Evolutionary conservation across 2,329 filamentous ascomycete species (phyloP).

Genomic region (Parastagonospora avenae): DNA sequence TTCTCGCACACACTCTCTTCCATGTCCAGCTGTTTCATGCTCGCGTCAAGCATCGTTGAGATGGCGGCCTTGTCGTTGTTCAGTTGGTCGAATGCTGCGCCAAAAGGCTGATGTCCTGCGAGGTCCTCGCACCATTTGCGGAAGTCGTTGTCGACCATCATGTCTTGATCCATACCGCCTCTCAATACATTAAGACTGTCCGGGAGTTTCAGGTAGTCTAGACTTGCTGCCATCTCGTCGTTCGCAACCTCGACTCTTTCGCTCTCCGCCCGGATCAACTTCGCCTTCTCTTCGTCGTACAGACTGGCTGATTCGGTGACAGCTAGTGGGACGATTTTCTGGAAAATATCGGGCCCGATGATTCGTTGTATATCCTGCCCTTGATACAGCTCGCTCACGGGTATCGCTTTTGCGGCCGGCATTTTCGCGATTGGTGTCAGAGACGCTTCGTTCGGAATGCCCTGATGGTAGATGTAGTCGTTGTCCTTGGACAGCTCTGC

Average conservation of each 20-base stretch:
- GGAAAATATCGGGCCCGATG: slow-evolving; percentile 94
- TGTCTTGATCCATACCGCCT: slow-evolving; percentile 88
- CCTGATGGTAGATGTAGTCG: slow-evolving; percentile 97
- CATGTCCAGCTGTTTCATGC: slow-evolving; percentile 89
- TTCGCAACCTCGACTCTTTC: slow-evolving; percentile 93
- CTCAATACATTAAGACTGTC: slow-evolving; percentile 89
- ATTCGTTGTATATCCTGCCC: slow-evolving; percentile 97
- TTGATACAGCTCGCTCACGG: slow-evolving; percentile 93
- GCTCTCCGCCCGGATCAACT: slow-evolving; percentile 88
- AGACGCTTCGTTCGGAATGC: slow-evolving; percentile 82
- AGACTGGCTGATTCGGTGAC: slow-evolving; percentile 96
- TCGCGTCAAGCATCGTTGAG: slow-evolving; percentile 72
- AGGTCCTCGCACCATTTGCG: slow-evolving; percentile 93
- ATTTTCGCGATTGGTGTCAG: slow-evolving; percentile 84
- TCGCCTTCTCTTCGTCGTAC: slow-evolving; percentile 98
- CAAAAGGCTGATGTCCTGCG: slow-evolving; percentile 80
- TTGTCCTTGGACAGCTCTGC: slow-evolving; percentile 84
- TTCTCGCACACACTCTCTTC: slow-evolving; percentile 98
- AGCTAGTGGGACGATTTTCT: slow-evolving; percentile 93
- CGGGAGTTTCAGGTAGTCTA: slow-evolving; percentile 91
- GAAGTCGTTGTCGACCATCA: slow-evolving; percentile 88
- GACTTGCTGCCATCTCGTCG: slow-evolving; percentile 90
- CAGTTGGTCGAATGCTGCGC: slow-evolving; percentile 77
- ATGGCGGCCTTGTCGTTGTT: slow-evolving; percentile 79
- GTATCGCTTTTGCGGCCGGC: slow-evolving; percentile 94